phyloP scores from a whole-genome alignment of 805 yeast species.

The Ogataea paraovalis region DNA sequence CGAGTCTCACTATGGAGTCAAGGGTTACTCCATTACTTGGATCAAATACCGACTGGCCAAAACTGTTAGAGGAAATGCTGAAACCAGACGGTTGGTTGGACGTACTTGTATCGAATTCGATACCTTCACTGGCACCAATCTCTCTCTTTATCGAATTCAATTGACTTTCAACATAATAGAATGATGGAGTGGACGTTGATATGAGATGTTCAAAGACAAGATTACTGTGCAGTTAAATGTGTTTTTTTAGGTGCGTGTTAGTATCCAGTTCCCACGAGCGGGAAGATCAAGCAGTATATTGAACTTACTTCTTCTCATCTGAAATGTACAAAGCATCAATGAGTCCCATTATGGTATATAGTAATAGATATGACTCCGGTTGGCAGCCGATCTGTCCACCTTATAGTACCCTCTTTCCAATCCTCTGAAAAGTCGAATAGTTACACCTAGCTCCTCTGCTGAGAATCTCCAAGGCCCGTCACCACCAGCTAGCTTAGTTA shows the following conservation, averaged over 20 bases:
- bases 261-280: too few relatives aligned
- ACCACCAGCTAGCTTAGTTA: too few relatives aligned
- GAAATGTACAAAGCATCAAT: constrained; percentile 30
- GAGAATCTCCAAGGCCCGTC: too few relatives aligned
- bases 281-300: too few relatives aligned
- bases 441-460: too few relatives aligned
- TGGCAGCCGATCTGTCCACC: too few relatives aligned
- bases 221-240: constrained; percentile 12
- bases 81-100: too few relatives aligned
- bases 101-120: background rate
- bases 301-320: constrained; percentile 26
- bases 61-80: background rate
- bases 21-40: constrained; percentile 23
- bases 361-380: too few relatives aligned
- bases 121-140: constrained; percentile 5
- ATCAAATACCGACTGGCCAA: constrained; percentile 9
- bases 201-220: constrained; percentile 24
- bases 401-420: too few relatives aligned
- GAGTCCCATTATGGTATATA: constrained; percentile 29
- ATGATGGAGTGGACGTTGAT: constrained; percentile 26
- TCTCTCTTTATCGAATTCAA: constrained; percentile 17
- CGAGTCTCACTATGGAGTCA: constrained; percentile 27
- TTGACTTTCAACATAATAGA: constrained; percentile 22
- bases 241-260: too few relatives aligned
- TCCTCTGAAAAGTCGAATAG: too few relatives aligned